Evolutionary conservation across 2,329 filamentous ascomycete species (phyloP), one percentile per base, ranked within the genome.

Genomic region (Talaromyces funiculosus): DNA sequence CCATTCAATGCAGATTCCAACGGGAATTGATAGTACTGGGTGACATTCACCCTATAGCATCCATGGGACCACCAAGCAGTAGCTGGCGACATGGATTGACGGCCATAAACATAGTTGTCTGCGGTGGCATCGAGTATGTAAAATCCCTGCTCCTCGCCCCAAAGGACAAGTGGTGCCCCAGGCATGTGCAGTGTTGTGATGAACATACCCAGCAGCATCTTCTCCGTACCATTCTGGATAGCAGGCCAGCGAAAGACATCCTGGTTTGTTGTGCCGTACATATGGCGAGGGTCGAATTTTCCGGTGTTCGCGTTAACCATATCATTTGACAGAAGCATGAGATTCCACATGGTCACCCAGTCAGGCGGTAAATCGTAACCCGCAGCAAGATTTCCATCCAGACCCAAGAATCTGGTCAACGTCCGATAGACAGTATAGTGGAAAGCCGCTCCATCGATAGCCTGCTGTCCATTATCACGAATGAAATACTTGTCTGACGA

Each of bases 131-230:
- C 86, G 2, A 87, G 72, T 0, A 86, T 74, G 65, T 87, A 87
- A 63, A 84, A 85, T 0, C 81, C 82, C 71, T 88, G 86, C 67
- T 88, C 86, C 67, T 88, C 86, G 18, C 86, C 85, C 82, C 84
- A 88, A 16, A 82, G 77, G 16, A 86, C 71, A 31, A 85, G 69
- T 0, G 85, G 83, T 31, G 86, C 84, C 16, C 85, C 85, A 1
- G 85, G 85, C 68, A 87, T 77, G 51, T 84, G 74, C 55, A 87
- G 68, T 0, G 83, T 84, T 1, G 82, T 83, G 47, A 87, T 78
- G 65, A 84, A 86, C 16, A 82, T 75, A 4, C 79, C 85, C 4
- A 87, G 71, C 6, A 86, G 72, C 68, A 84, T 81, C 47, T 82
- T 78, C 65, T 86, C 77, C 0, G 82, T 81, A 3, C 85, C 85